Percentiles rank a stretch among this genome's conserved stretches.
These are phyloP conservation scores for Elsinoe batatas DNA, from an alignment of 2,329 filamentous ascomycete species.

Conservation along the genomic window DNA sequence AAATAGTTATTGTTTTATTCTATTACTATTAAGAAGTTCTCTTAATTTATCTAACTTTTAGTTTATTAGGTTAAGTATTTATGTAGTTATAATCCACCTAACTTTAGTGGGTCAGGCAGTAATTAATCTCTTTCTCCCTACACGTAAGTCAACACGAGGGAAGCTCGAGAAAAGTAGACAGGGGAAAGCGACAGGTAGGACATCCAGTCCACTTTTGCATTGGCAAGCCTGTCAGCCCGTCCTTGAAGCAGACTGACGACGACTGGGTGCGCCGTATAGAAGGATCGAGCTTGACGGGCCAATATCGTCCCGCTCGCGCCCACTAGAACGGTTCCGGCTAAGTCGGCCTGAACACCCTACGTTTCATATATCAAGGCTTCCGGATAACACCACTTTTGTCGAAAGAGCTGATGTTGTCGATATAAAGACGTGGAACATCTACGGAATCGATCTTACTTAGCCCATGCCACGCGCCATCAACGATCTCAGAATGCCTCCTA, in stretches of 20 bases:
- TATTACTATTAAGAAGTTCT: no score
- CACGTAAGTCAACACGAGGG: no score
- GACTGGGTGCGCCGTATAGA: no score
- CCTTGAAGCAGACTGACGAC: no score
- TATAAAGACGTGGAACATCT: neutral
- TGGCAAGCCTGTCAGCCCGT: no score
- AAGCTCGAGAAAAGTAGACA: neutral
- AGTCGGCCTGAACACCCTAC: neutral
- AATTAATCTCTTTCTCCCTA: no score
- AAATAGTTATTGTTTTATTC: no score
- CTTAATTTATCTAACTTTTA: no score
- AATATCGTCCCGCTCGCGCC: neutral
- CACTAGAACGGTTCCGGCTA: neutral
- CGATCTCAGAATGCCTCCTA: constrained; percentile 1
- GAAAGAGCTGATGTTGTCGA: neutral
- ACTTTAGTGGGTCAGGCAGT: no score
- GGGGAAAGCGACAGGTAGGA: neutral
- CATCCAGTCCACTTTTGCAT: neutral
- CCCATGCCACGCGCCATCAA: neutral
- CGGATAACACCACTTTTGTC: neutral
- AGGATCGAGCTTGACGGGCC: neutral
- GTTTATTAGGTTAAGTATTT: no score
- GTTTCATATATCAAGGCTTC: neutral
- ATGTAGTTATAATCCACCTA: no score
- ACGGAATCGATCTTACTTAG: neutral